Evolutionary conservation across 306 rosid genomes (phyloP), one percentile per base, ranked within the genome.

Genomic region (Psophocarpus tetragonolobus): DNA sequence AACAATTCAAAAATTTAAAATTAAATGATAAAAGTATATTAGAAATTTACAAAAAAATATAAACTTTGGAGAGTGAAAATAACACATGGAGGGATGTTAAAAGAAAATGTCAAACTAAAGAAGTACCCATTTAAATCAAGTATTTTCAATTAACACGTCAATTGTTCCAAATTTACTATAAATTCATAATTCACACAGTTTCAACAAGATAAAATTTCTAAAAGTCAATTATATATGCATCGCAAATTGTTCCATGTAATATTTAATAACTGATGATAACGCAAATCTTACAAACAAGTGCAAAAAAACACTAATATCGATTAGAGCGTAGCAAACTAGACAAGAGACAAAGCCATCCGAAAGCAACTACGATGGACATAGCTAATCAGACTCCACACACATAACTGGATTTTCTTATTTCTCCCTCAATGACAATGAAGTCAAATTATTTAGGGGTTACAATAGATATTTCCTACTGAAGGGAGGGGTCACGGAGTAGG

Each of bases 401-500:
- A 24, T 41, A 67, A 60, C 82, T 76, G 45, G 10, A 29, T 23
- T 20, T 23, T 20, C 44, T 47, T 62, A 77, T 36, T 50, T 74
- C 6, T 80, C 67, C 79, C 81, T 17, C 62, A 58, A 61, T 61
- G 71, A 41, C 63, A 57, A 14, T 27, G 26, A 54, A 65, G 24
- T 56, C 60, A 44, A 80, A 48, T 51, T 33, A 75, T 71, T 81
- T 13, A 14, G 29, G 65, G 53, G 14, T 54, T 30, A 39, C 71
- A 35, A 47, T 20, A 68, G 0, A 27, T 68, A 62, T 57, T 62
- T 41, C 57, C 44, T 73, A 70, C 66, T 3, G 62, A 56, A 3
- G 21, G 65, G 69, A 39, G 23, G 17, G 51, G 45, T 76, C 85
- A 4, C 76, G 60, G 54, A 85, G 82, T 33, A 68, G 74, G 36